Percentiles rank a stretch among this genome's conserved stretches.
phyloP scores from a whole-genome alignment of 345 rosid species.

The Nasturtium officinale region DNA sequence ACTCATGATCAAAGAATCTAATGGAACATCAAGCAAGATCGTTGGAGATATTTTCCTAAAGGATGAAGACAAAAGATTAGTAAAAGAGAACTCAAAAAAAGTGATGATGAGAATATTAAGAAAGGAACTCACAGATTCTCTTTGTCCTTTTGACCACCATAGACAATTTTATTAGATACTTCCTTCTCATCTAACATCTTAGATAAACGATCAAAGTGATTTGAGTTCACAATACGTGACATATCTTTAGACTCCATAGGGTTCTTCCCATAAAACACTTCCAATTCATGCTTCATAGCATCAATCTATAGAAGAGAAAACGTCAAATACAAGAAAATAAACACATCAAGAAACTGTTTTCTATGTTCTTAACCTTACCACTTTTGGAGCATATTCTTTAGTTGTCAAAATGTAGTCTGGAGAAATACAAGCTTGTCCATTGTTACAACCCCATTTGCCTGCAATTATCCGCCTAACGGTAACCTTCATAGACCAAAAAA shows the following conservation, averaged over 20 bases:
- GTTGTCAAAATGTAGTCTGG: conserved; percentile 85
- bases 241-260: conserved; percentile 81
- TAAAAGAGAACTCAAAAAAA: not conserved
- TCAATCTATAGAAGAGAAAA: conserved; percentile 56
- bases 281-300: conserved; percentile 61
- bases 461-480: conserved; percentile 72
- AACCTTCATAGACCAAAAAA: conserved; percentile 52
- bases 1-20: conserved; percentile 73
- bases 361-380: conserved; percentile 58
- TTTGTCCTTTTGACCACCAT: conserved; percentile 78
- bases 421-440: conserved; percentile 91
- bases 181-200: conserved; percentile 85
- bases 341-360: conserved; percentile 2
- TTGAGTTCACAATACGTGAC: conserved; percentile 77
- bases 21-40: conserved; percentile 81
- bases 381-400: conserved; percentile 63
- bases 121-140: conserved; percentile 64
- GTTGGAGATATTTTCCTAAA: conserved; percentile 84
- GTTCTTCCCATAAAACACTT: conserved; percentile 71
- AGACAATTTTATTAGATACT: conserved; percentile 75
- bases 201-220: conserved; percentile 74
- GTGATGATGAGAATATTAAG: not conserved
- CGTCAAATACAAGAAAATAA: conserved; percentile 16
- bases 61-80: conserved; percentile 8
- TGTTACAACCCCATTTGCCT: conserved; percentile 94